These are phyloP conservation scores for Phytophthora macrochlamydospora DNA, from an alignment of 352 stramenopile species.

Conservation along the genomic window DNA sequence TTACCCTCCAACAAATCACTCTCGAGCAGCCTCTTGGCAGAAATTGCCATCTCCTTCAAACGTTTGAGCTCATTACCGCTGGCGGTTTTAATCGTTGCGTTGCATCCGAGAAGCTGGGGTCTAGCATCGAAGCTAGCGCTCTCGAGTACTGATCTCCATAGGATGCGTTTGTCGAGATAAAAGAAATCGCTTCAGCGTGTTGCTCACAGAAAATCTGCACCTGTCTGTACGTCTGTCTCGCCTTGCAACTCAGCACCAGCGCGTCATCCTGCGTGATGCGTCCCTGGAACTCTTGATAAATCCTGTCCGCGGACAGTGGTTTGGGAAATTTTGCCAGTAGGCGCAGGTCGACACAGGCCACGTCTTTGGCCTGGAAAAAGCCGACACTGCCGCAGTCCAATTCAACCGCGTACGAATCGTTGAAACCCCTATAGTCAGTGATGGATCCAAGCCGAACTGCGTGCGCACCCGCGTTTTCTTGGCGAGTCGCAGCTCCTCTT, in stretches of 20 bases:
- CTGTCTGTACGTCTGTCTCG: slow-evolving; percentile 53
- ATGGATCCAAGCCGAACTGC: slow-evolving; percentile 30
- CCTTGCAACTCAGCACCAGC: slow-evolving; percentile 49
- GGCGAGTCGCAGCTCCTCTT: slow-evolving; percentile 33
- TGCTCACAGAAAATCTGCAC: slow-evolving; percentile 75
- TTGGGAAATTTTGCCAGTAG: slow-evolving; percentile 72
- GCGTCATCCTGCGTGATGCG: slow-evolving; percentile 69
- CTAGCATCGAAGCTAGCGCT: slow-evolving; percentile 59
- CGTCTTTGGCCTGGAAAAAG: slow-evolving; percentile 48
- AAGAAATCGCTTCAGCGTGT: slow-evolving; percentile 74
- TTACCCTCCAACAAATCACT: slow-evolving; percentile 68
- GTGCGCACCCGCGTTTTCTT: slow-evolving; percentile 32
- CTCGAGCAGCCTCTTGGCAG: slow-evolving; percentile 65
- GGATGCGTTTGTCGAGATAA: slow-evolving; percentile 70
- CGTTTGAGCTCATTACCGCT: slow-evolving; percentile 57
- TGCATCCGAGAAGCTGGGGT: slow-evolving; percentile 68
- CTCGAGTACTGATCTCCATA: slow-evolving; percentile 75
- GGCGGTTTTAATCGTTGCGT: slow-evolving; percentile 51
- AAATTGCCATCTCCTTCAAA: slow-evolving; percentile 55
- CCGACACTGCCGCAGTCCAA: slow-evolving; percentile 38
- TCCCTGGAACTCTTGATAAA: slow-evolving; percentile 72
- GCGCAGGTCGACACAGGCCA: slow-evolving; percentile 69
- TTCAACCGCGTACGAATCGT: slow-evolving; percentile 45
- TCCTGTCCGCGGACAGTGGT: slow-evolving; percentile 65
- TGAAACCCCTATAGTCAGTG: slow-evolving; percentile 20